Conservation (phyloP, 2,329 filamentous ascomycete genomes). For the Setomelanomma holmii region DNA sequence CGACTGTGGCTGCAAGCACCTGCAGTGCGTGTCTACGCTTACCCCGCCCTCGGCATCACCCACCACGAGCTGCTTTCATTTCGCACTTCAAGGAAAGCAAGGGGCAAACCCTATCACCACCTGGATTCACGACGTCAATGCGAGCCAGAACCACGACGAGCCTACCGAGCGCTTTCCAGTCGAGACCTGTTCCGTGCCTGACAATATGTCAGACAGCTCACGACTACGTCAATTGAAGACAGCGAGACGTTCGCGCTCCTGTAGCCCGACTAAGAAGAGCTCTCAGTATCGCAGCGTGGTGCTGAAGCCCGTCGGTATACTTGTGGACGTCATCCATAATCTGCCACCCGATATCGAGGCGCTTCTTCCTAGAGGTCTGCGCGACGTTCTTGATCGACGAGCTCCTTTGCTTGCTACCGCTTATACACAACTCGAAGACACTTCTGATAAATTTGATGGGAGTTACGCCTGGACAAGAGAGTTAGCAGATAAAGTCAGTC, state of each 20-base stretch:
- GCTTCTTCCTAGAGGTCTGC: conserved; percentile 10
- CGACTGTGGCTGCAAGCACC: too few species aligned
- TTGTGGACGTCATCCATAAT: neutral
- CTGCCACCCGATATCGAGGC: conserved; percentile 11
- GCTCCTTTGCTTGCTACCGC: too few species aligned
- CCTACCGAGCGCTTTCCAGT: neutral
- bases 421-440: too few species aligned
- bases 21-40: too few species aligned
- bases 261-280: conserved; percentile 14
- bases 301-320: conserved; percentile 8
- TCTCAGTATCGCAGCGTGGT: conserved; percentile 12
- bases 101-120: neutral
- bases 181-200: neutral
- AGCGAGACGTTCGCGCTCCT: neutral
- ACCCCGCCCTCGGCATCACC: too few species aligned
- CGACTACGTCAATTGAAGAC: conserved; percentile 1
- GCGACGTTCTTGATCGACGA: conserved; percentile 2
- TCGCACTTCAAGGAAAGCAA: too few species aligned
- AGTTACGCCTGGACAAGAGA: neutral
- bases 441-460: too few species aligned
- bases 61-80: too few species aligned
- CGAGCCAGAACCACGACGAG: neutral
- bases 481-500: neutral
- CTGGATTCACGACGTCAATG: neutral
- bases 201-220: conserved; percentile 5